Evolutionary conservation across 306 rosid genomes (phyloP), one percentile per base, ranked within the genome.

Genomic region (Rosa chinensis): DNA sequence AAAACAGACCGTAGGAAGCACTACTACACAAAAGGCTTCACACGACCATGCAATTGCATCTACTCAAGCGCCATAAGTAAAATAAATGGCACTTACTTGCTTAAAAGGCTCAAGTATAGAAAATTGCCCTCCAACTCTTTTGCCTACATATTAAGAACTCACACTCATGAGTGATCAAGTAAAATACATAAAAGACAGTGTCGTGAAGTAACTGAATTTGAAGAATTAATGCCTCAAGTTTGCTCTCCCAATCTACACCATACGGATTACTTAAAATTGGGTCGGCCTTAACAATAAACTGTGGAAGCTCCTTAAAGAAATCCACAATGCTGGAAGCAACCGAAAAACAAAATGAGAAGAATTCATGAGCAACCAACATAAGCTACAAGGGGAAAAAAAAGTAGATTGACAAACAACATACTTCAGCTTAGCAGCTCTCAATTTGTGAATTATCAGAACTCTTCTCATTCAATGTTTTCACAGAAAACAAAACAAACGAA

Each of bases 181-280:
- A 21, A 23, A 48, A 32, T 39, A 72, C 58, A 58, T 58, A 59
- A 21, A 35, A 45, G 9, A 77, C 6, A 37, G 75, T 67, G 21
- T 74, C 42, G 45, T 56, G 62, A 64, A 84, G 77, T 64, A 76
- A 44, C 79, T 35, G 75, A 53, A 61, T 55, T 72, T 39, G 56
- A 45, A 43, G 68, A 71, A 64, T 56, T 64, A 75, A 79, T 88
- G 91, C 99, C 99, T 92, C 91, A 32, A 94, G 92, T 88, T 87
- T 94, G 84, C 68, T 89, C 82, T 94, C 97, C 99, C 99, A 92
- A 87, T 94, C 99, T 16, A 86, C 28, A 67, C 99, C 99, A 79
- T 89, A 91, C 44, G 83, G 23, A 80, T 79, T 82, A 77, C 90
- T 91, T 74, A 94, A 83, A 77, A 86, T 83, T 32, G 35, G 35